phyloP scores from a whole-genome alignment of 164 flowering plant species.

The Vitis labrusca region DNA sequence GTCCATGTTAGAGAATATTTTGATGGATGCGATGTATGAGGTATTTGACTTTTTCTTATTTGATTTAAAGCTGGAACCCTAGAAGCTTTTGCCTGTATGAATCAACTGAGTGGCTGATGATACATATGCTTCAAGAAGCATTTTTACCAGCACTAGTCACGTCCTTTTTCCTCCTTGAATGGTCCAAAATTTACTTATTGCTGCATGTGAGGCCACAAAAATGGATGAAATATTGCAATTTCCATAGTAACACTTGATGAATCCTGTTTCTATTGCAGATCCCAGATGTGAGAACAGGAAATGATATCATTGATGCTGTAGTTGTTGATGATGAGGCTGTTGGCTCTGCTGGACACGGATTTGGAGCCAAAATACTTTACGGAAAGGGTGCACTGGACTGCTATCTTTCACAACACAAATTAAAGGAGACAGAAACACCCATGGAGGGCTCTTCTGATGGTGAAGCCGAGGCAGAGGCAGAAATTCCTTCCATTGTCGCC shows the following conservation, averaged over 20 bases:
- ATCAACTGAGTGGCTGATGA: background rate
- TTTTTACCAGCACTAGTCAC: too few species aligned
- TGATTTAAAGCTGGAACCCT: background rate
- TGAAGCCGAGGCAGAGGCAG: slow-evolving; percentile 54
- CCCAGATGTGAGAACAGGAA: slow-evolving; percentile 77
- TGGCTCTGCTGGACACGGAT: slow-evolving; percentile 39
- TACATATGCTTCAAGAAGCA: too few species aligned
- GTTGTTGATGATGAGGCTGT: slow-evolving; percentile 85
- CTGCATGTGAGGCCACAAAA: too few species aligned
- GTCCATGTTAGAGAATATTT: slow-evolving; percentile 67
- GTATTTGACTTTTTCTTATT: slow-evolving; percentile 29
- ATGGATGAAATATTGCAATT: too few species aligned
- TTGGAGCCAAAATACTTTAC: slow-evolving; percentile 75
- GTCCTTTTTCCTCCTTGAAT: too few species aligned
- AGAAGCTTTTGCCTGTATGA: background rate
- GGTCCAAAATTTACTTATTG: too few species aligned
- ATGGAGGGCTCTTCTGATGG: slow-evolving; percentile 32
- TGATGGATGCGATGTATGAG: slow-evolving; percentile 97
- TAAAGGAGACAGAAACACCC: slow-evolving; percentile 31
- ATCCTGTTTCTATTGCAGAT: slow-evolving; percentile 43
- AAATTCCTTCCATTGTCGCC: slow-evolving; percentile 61
- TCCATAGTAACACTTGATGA: background rate
- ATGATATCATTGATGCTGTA: slow-evolving; percentile 80
- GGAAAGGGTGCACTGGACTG: slow-evolving; percentile 77
- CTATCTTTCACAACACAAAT: slow-evolving; percentile 51